Base-by-base conservation (phyloP, 2,329 filamentous ascomycete genomes). In the Monosporascus sp. region DNA sequence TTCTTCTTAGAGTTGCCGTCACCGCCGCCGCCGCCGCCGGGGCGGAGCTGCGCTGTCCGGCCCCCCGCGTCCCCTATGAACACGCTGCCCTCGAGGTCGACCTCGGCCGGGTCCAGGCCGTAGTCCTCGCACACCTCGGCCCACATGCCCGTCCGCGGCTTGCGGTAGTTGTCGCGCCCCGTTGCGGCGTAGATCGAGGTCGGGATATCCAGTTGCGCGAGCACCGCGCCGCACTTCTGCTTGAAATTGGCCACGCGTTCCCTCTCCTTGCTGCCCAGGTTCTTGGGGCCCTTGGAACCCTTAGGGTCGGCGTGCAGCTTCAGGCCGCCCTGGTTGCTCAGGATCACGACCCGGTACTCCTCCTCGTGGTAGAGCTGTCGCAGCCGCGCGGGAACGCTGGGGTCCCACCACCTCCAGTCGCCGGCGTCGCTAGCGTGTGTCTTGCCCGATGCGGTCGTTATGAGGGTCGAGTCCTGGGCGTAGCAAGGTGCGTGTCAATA, bases 361-460 rank as follows among this genome's bases (percentile, higher is more conserved):
- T 94, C 81, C 11, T 82, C 74, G 6, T 71, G 58, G 63, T 90
- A 81, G 2, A 97, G 75, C 54, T 84, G 74, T 58, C 79, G 82
- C 18, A 99, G 69, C 50, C 74, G 82, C 0, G 69, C 71, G 1
- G 90, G 90, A 0, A 97, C 88, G 18, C 72, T 77, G 15, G 72
- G 62, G 67, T 95, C 75, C 90, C 91, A 97, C 94, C 94, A 99
- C 68, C 89, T 90, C 94, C 94, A 99, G 67, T 97, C 93, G 4
- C 77, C 75, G 0, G 85, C 81, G 58, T 84, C 82, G 49, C 80
- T 79, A 3, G 83, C 79, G 64, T 93, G 93, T 49, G 81, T 87
- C 70, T 90, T 94, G 7, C 91, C 91, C 0, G 91, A 96, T 4
- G 83, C 79, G 0, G 90, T 88, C 2, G 77, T 77, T 56, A 99